Evolutionary conservation across 2,329 filamentous ascomycete genomes (phyloP).

Genomic region (Aspergillus costaricaensis): DNA sequence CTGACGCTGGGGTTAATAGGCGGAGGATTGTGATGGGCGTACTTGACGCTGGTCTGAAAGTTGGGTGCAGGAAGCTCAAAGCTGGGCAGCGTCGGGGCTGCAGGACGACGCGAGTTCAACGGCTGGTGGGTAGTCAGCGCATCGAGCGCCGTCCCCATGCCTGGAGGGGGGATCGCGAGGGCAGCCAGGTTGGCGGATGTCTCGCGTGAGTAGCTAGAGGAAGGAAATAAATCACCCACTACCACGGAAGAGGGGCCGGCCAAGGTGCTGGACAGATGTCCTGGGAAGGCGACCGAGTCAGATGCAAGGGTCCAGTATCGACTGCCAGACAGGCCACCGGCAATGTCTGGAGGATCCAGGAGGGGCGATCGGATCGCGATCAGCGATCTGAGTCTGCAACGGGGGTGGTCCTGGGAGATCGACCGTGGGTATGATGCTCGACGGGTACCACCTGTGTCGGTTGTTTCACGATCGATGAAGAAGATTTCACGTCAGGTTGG

Average conservation of each 20-base stretch:
- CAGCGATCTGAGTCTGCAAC: slow-evolving; percentile 15
- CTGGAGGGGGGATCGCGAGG: slow-evolving; percentile 60
- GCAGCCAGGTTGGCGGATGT: slow-evolving; percentile 62
- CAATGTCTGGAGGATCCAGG: slow-evolving; percentile 52
- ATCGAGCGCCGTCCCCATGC: slow-evolving; percentile 65
- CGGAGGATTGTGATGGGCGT: slow-evolving; percentile 36
- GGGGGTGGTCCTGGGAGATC: slow-evolving; percentile 3
- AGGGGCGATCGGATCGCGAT: slow-evolving; percentile 46
- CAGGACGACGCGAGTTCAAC: slow-evolving; percentile 70
- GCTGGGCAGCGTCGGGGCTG: slow-evolving; percentile 66
- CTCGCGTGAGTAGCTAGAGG: slow-evolving; percentile 45
- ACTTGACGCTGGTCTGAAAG: slow-evolving; percentile 51
- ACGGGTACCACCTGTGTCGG: neutral
- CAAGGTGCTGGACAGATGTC: slow-evolving; percentile 43
- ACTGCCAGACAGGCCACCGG: slow-evolving; percentile 50
- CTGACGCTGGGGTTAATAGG: slow-evolving; percentile 58
- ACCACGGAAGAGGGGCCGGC: slow-evolving; percentile 42
- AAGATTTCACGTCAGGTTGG: neutral
- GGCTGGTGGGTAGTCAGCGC: slow-evolving; percentile 59
- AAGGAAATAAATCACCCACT: slow-evolving; percentile 42
- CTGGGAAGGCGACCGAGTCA: slow-evolving; percentile 33
- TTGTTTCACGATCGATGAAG: slow-evolving; percentile 24
- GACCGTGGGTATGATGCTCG: neutral
- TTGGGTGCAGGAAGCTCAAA: slow-evolving; percentile 68
- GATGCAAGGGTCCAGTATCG: slow-evolving; percentile 49